A percentile compares a stretch with the other conserved stretches of the same genome.
phyloP scores from a whole-genome alignment of 2,329 filamentous ascomycete species.

The Magnaporthiopsis incrustans region DNA sequence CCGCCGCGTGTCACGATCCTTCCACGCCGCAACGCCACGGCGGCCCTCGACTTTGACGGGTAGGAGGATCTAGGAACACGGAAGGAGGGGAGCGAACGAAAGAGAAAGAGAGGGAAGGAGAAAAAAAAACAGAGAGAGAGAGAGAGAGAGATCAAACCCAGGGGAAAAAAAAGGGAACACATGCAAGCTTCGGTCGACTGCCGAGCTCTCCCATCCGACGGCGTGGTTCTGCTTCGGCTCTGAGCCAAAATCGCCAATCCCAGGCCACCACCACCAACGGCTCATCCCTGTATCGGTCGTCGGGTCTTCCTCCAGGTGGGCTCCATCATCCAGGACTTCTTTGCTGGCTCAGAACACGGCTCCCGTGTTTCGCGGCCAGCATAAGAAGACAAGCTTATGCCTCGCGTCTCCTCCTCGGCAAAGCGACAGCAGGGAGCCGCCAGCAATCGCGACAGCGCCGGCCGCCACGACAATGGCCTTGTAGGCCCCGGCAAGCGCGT shows the following conservation, averaged over 20 bases:
- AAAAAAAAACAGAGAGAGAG: neutral
- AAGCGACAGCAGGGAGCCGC: slow-evolving; percentile 55
- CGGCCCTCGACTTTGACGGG: neutral
- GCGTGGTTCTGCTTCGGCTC: slow-evolving; percentile 4
- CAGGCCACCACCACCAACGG: neutral
- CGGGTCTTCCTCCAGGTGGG: neutral
- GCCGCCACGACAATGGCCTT: slow-evolving; percentile 79
- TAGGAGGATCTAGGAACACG: neutral
- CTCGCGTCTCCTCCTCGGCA: slow-evolving; percentile 49
- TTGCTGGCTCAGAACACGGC: slow-evolving; percentile 34
- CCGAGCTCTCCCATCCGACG: slow-evolving; percentile 3
- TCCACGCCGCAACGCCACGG: neutral
- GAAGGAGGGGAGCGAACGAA: neutral
- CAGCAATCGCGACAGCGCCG: slow-evolving; percentile 53
- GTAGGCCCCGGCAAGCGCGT: slow-evolving; percentile 67
- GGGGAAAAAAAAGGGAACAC: neutral
- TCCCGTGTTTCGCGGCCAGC: slow-evolving; percentile 29
- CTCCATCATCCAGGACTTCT: neutral
- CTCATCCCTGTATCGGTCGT: neutral
- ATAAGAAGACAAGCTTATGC: slow-evolving; percentile 40
- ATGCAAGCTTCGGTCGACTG: slow-evolving; percentile 3
- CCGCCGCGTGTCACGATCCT: slow-evolving; percentile 4
- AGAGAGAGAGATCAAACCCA: neutral
- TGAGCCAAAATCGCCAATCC: slow-evolving; percentile 1
- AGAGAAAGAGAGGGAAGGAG: too few species aligned